Evolutionary conservation across 257 asterid genomes (phyloP), one percentile per base, ranked within the genome.

Genomic region (Leonotis leonurus): DNA sequence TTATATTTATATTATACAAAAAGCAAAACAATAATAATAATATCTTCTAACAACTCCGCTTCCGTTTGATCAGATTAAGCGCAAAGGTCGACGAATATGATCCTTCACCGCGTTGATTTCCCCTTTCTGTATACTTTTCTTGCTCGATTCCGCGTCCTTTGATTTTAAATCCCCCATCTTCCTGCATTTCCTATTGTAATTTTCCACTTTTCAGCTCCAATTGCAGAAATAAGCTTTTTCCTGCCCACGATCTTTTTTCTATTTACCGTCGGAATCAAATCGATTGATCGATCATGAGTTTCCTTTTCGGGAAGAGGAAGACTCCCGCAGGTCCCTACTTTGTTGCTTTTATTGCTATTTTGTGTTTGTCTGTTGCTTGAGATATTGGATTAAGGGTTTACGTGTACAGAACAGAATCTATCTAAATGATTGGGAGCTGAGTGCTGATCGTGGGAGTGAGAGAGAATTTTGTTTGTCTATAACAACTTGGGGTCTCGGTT

Each of bases 261-360:
- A 16, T 27, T 30, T 58, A 51, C 62, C 7, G 48, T 16, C 40
- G 60, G 64, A 26, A 68, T 53, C 56, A 37, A 43, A 70, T 52
- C 60, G 32, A 14, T 54, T 26, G 60, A 49, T 64, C 48, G 25
- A 50, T 71, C 54, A 92, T 92, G 98, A 88, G 93, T 80, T 92
- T 92, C 78, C 80, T 92, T 13, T 92, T 92, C 59, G 96, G 98
- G 43, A 92, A 84, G 84, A 75, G 75, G 72, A 91, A 91, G 75
- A 84, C 98, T 69, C 96, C 98, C 50, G 96, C 95, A 83, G 96
- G 98, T 91, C 24, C 10, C 70, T 33, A 4, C 20, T 37, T 61
- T n/a, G n/a, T 33, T 26, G 11, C 58, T 13, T 9, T 40, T 16
- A 16, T 6, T 9, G 3, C 17, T 8, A 54, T 3, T 55, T 41